phyloP scores from a whole-genome alignment of 805 yeast species.

The Saccharomycopsis babjevae region DNA sequence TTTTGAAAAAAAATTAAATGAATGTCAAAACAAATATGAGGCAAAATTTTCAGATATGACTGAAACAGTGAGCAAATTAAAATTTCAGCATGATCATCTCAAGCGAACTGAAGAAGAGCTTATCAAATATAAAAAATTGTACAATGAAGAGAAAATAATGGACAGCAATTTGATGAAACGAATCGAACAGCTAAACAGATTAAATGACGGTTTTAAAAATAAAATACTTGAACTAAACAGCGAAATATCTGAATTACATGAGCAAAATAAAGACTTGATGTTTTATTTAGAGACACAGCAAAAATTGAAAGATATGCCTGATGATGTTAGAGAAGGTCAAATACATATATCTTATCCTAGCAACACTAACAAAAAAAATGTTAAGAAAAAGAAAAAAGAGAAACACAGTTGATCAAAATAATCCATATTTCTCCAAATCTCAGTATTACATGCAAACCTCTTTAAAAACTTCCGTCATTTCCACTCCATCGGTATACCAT shows the following conservation, averaged over 20 bases:
- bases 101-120: slow-evolving; percentile 1
- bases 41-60: slow-evolving; percentile 24
- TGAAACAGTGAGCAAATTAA: slow-evolving; percentile 17
- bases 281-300: slow-evolving; percentile 65
- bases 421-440: neutral
- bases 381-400: slow-evolving; percentile 16
- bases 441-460: neutral
- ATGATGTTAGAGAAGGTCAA: slow-evolving; percentile 65
- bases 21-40: slow-evolving; percentile 37
- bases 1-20: slow-evolving; percentile 45
- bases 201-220: slow-evolving; percentile 19
- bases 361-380: slow-evolving; percentile 6
- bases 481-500: slow-evolving; percentile 7
- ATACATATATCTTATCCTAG: slow-evolving; percentile 31
- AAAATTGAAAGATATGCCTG: slow-evolving; percentile 59
- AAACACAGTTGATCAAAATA: neutral
- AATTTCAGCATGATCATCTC: neutral
- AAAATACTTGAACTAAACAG: slow-evolving; percentile 23
- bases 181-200: slow-evolving; percentile 27
- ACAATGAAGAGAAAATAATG: slow-evolving; percentile 39
- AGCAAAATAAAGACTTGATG: slow-evolving; percentile 71
- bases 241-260: slow-evolving; percentile 41
- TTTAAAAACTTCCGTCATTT: neutral
- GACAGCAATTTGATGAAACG: slow-evolving; percentile 32
- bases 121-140: slow-evolving; percentile 20